These are phyloP conservation scores for Glonium stellatum DNA, from an alignment of 495 filamentous ascomycete genomes.

Conservation along the genomic window DNA sequence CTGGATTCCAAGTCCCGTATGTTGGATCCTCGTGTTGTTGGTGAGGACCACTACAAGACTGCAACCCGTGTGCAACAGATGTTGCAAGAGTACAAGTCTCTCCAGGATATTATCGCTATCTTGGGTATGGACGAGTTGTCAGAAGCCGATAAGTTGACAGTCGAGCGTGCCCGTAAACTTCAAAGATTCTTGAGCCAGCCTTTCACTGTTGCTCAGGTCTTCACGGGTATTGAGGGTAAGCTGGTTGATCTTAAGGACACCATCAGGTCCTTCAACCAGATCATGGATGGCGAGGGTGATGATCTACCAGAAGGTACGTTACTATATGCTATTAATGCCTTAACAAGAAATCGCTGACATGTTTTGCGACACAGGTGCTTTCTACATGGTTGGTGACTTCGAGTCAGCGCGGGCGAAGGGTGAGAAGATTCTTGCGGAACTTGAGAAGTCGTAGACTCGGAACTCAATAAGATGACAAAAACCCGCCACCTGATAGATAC, in stretches of 20 bases:
- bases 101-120: slow-evolving; percentile 99
- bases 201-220: slow-evolving; percentile 97
- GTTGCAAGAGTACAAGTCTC: slow-evolving; percentile 99
- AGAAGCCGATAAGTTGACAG: slow-evolving; percentile 97
- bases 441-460: slow-evolving; percentile 54
- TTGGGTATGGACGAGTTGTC: slow-evolving; percentile 99
- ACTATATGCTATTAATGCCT: not conserved
- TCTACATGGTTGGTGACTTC: slow-evolving; percentile 98
- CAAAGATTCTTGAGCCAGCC: slow-evolving; percentile 99
- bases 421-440: slow-evolving; percentile 97
- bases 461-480: not conserved
- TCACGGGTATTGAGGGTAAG: slow-evolving; percentile 95
- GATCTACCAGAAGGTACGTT: slow-evolving; percentile 77
- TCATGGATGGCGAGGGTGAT: slow-evolving; percentile 91
- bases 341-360: slow-evolving; percentile 13
- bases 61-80: slow-evolving; percentile 95
- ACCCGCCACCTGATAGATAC: not conserved
- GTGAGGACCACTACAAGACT: slow-evolving; percentile 93
- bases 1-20: slow-evolving; percentile 99
- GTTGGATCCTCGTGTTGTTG: slow-evolving; percentile 96
- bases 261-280: slow-evolving; percentile 93
- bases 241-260: slow-evolving; percentile 98
- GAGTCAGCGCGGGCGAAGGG: slow-evolving; percentile 91
- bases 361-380: slow-evolving; percentile 48
- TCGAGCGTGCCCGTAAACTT: slow-evolving; percentile 99